Evolutionary conservation across 139 green algal species (phyloP), one percentile per base, ranked within the genome.

Genomic region (Chlorella sorokiniana): DNA sequence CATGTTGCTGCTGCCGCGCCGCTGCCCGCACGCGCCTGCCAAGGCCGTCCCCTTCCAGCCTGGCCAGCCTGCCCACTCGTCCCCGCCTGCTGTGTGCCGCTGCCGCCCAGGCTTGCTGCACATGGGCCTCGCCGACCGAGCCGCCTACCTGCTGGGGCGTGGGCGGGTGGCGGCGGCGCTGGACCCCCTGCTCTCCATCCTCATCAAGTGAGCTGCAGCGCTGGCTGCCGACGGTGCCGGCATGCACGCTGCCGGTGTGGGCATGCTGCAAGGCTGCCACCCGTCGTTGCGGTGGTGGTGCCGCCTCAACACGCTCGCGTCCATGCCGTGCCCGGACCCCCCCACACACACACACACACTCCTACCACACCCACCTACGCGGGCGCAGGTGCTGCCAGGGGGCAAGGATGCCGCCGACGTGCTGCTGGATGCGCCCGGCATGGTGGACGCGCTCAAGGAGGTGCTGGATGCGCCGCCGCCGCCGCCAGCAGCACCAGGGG

Each of bases 81-180:
- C 61, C 61, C 4, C 23, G 11, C 67, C 38, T 73, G 38, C 38
- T 52, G n/a, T 31, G n/a, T 10, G 14, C 10, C 3, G 41, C 29
- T 31, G 4, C 3, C 4, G 23, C 25, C 83, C 84, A 63, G 91
- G 91, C 6, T 83, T 93, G 64, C 48, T 94, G 68, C 89, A 92
- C 40, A 95, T 91, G 88, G 72, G 89, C 37, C 81, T 91, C 29
- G 75, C 91, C 48, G 80, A 88, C 70, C 64, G 89, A 1, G 51
- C 78, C 2, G 56, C 65, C 7, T 91, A 72, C 31, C 54, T 90
- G 70, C 78, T 90, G n/a, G 68, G 48, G 7, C 40, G 77, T 2
- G 52, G 67, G 6, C 45, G 65, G 2, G 27, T 81, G 3, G 65
- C 74, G 8, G 83, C 79, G 0, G 82, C 88, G 1, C 38, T 80